Evolutionary conservation across 1,139 yeast genomes (phyloP).

Genomic region (Magnusiomyces tetraspermus): DNA sequence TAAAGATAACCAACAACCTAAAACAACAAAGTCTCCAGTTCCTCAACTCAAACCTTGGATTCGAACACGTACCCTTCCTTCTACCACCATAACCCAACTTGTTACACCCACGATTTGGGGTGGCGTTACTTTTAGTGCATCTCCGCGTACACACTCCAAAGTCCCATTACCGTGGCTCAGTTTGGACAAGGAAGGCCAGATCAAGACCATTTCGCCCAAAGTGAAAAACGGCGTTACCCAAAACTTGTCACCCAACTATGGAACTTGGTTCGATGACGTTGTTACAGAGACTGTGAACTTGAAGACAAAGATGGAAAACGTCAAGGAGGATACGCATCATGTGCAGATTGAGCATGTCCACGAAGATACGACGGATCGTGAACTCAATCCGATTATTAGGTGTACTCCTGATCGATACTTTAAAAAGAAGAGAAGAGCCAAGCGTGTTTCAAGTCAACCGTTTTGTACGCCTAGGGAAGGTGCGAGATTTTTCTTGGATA

Average conservation of each 20-base stretch:
- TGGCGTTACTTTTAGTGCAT: conserved; percentile 70
- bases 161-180: conserved; percentile 74
- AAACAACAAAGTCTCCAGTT: conserved; percentile 24
- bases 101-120: conserved; percentile 75
- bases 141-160: conserved; percentile 53
- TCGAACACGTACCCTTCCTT: conserved; percentile 44
- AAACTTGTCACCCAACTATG: conserved; percentile 60
- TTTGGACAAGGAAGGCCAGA: conserved; percentile 65
- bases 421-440: conserved; percentile 53
- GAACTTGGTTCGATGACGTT: conserved; percentile 67
- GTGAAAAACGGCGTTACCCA: conserved; percentile 60
- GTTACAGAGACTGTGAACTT: conserved; percentile 34
- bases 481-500: conserved; percentile 44
- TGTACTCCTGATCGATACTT: conserved; percentile 73
- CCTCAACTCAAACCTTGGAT: conserved; percentile 54
- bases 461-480: conserved; percentile 73
- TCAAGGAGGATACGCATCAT: conserved; percentile 15
- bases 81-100: conserved; percentile 45
- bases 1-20: conserved; percentile 1
- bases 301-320: conserved; percentile 14
- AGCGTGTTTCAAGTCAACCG: conserved; percentile 48
- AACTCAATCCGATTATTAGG: conserved; percentile 68
- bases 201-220: conserved; percentile 68
- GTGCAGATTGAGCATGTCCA: conserved; percentile 45
- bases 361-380: conserved; percentile 44